Conservation (phyloP, 176 grass and related monocot species). For the Carex littledalei region DNA sequence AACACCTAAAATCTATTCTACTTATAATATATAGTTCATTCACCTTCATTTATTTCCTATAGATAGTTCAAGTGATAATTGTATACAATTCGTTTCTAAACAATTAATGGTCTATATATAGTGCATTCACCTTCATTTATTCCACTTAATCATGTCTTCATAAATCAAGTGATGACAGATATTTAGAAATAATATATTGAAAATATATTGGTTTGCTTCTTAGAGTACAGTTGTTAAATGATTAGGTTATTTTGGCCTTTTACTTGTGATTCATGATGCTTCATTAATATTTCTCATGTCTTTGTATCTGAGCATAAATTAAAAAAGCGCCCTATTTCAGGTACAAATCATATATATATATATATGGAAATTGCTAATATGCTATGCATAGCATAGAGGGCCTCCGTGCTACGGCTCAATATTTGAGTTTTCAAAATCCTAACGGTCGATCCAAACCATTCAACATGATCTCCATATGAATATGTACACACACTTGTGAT, state of each 20-base stretch:
- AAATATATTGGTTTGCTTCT: background rate
- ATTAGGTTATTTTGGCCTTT: background rate
- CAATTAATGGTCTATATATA: background rate
- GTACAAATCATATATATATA: background rate
- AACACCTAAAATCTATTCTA: too few relatives aligned
- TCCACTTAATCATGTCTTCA: background rate
- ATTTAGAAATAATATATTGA: background rate
- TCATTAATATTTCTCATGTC: background rate
- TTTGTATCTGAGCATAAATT: background rate
- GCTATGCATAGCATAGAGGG: too few relatives aligned
- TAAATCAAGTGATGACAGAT: background rate
- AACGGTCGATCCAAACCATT: too few relatives aligned
- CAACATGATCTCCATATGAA: too few relatives aligned
- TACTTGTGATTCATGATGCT: background rate
- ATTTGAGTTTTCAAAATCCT: too few relatives aligned
- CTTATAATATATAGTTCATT: background rate
- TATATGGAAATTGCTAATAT: too few relatives aligned
- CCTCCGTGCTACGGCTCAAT: too few relatives aligned
- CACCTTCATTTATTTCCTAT: background rate
- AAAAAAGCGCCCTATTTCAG: background rate
- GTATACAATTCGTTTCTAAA: too few relatives aligned
- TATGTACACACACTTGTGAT: background rate
- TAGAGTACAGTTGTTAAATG: background rate
- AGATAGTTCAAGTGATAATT: background rate
- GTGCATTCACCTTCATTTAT: background rate